Conservation (phyloP, 164 flowering plant genomes). For the Annona cherimola region DNA sequence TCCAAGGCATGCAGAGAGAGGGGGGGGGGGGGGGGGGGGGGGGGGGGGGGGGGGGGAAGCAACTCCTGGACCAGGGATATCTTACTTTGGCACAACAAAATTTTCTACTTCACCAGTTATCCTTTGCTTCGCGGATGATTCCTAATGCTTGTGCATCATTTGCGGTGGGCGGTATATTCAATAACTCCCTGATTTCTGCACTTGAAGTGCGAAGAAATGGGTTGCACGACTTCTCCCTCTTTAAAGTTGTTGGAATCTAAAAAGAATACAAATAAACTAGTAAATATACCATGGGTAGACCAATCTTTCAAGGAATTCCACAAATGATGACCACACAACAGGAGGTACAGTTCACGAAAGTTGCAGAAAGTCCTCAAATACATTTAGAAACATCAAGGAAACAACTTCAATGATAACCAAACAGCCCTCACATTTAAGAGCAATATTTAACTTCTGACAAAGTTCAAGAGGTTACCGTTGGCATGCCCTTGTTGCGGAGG, state of each 20-base stretch:
- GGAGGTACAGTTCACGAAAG: background rate
- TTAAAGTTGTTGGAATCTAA: conserved; percentile 74
- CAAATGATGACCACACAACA: background rate
- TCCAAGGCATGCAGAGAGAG: background rate
- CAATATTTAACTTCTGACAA: background rate
- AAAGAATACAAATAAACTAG: background rate
- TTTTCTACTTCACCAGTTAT: conserved; percentile 27
- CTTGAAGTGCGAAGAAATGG: conserved; percentile 85
- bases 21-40: too few relatives aligned
- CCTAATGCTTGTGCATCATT: conserved; percentile 68
- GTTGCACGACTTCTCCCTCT: conserved; percentile 78
- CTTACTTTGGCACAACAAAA: background rate
- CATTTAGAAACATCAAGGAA: background rate
- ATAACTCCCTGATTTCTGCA: conserved; percentile 52
- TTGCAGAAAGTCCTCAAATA: background rate
- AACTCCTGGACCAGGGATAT: background rate
- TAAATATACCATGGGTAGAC: background rate
- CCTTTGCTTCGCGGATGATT: conserved; percentile 77
- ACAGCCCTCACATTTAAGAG: background rate
- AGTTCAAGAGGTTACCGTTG: conserved; percentile 56
- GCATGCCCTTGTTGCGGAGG: conserved; percentile 64
- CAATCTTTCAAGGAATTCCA: background rate
- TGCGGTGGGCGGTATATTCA: conserved; percentile 55
- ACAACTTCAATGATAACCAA: background rate
- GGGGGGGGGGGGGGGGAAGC: too few relatives aligned